Evolutionary conservation across 2,329 filamentous ascomycete genomes (phyloP), one percentile per base, ranked within the genome.

Genomic region (Colletotrichum higginsianum): DNA sequence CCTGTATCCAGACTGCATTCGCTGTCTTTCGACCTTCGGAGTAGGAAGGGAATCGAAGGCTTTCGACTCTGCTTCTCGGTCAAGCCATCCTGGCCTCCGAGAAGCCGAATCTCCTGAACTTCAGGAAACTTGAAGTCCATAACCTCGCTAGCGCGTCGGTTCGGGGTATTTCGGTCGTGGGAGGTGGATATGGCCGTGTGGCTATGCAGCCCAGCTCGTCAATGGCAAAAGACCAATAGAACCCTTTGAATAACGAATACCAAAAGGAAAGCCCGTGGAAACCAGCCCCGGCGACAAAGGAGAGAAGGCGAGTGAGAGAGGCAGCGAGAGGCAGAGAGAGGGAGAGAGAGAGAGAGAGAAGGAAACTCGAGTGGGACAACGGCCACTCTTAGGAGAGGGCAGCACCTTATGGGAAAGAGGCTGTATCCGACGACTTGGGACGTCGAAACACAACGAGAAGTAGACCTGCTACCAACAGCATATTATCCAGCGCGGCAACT

Each of bases 401-500:
- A 12, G 23, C 13, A 50, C 30, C 63, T 71, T 67, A 71, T 44
- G 35, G 40, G 56, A n/a, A 9, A 53, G 2, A 9, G 35, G n/a
- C 12, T n/a, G 13, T 23, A 26, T 1, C 68, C 57, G 68, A n/a
- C 52, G 13, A 16, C 9, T 23, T 40, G 68, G 65, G 53, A 49
- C 65, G 18, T 49, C 53, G 65, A 72, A 68, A 69, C 69, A 42
- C 46, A 60, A 58, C 16, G 56, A 35, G 65, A 69, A 40, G 26
- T 12, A 38, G 23, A 60, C 7, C 26, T 15, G 69, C 50, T 49
- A 50, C 69, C 65, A 69, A 64, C 60, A 72, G 61, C 58, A 71
- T 49, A 53, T 35, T 44, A 3, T 53, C 23, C 58, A 64, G 58
- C 69, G 69, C 69, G 65, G 69, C 58, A 68, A 71, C 65, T 21